phyloP scores from a whole-genome alignment of 2,329 filamentous ascomycete genomes.

The Fusarium devonianum region DNA sequence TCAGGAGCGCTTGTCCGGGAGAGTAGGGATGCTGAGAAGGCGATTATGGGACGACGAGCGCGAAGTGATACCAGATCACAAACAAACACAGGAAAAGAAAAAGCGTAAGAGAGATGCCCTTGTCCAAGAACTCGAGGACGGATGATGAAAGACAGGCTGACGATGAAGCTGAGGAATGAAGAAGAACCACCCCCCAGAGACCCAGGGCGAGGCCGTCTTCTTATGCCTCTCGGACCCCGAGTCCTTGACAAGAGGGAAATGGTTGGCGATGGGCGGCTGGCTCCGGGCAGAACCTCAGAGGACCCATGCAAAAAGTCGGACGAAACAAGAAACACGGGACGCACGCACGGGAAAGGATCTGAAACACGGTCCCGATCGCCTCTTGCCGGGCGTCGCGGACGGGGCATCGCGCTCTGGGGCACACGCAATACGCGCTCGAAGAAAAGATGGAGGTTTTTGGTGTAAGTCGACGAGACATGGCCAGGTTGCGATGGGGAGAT shows the following conservation, averaged over 20 bases:
- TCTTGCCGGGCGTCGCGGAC: constrained; percentile 23
- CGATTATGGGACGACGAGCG: constrained; percentile 8
- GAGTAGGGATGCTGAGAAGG: constrained; percentile 24
- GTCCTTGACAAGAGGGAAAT: constrained; percentile 19
- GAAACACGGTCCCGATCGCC: constrained; percentile 26
- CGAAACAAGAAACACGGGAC: constrained; percentile 38
- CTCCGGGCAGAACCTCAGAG: constrained; percentile 28
- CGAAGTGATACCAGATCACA: constrained; percentile 37
- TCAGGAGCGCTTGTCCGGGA: constrained; percentile 11
- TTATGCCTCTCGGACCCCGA: constrained; percentile 32
- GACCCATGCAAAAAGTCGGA: constrained; percentile 33
- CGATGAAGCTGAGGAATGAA: constrained; percentile 21
- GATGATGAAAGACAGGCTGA: constrained; percentile 41
- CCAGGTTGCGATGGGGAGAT: constrained; percentile 4
- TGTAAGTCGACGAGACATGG: constrained; percentile 26
- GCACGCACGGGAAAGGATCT: constrained; percentile 34
- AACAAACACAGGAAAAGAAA: constrained; percentile 9
- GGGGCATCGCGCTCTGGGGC: constrained; percentile 7
- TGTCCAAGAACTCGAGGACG: constrained; percentile 19
- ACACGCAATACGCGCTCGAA: constrained; percentile 3
- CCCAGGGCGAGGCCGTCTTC: constrained; percentile 43
- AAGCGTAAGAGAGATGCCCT: constrained; percentile 1
- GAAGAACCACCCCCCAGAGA: constrained; percentile 23
- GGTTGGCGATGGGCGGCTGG: constrained; percentile 37
- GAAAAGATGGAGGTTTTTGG: background rate